Evolutionary conservation across 129 eudicot species (phyloP), one percentile per base, ranked within the genome.

Genomic region (Centaurea solstitialis): DNA sequence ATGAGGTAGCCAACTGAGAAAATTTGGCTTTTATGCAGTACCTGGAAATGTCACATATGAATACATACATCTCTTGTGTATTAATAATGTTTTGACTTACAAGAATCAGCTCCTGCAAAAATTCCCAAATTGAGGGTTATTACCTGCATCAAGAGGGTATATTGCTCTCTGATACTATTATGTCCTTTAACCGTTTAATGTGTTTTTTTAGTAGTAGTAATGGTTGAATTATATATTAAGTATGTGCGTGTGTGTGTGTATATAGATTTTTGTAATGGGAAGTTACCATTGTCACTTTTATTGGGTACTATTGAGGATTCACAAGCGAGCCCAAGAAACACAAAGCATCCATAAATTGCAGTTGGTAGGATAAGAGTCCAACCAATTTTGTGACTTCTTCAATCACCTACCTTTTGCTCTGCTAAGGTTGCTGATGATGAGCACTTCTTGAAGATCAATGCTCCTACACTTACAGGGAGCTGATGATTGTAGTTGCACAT

Each of bases 11-110:
- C 64, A 53, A 53, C 21, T 3, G 64, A 53, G 21, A 53, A 4
- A 12, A 12, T 13, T 5, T 53, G 4, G 64, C 64, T 53, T 53
- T 53, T 53, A 17, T 17, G 62, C 62, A 13, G 20, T 50, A 50
- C 62, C 20, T 50, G 62, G 7, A 50, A 53, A 53, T 53, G 64
- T 53, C 64, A 53, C 64, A 13, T 53, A 18, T 30, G 15, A 61
- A 38, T 22, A 64, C 41, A 38, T 22, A 64, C 41, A 66, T 38
- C 3, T 76, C 7, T 13, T 76, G 53, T 22, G 73, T 65, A 9
- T 23, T 22, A 37, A 37, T 35, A 39, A 53, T 53, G 21, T 76
- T 76, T 15, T 23, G 47, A 37, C 80, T 76, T 76, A 9, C 72
- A 22, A 76, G 35, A 24, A 26, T 68, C 45, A 18, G 41, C 62